Percentiles rank a stretch among this genome's conserved stretches.
Evolutionary conservation across 2,329 filamentous ascomycete species (phyloP).

Genomic region (Trichoderma gracile): DNA sequence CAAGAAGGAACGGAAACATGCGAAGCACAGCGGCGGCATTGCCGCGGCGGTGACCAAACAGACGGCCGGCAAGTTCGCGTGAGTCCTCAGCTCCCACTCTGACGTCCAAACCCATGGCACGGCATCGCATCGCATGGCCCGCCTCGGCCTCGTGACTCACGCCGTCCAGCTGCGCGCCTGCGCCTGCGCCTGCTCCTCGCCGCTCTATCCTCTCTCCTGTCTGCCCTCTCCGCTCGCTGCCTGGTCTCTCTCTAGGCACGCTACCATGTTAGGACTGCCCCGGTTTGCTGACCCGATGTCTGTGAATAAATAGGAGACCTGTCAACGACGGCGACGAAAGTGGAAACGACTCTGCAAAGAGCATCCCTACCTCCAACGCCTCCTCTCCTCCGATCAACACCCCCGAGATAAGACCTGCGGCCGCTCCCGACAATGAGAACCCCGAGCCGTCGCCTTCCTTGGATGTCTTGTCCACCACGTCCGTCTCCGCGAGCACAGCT

Average conservation of each 20-base stretch:
- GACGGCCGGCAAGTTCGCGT: conserved; percentile 54
- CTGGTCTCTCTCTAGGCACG: background rate
- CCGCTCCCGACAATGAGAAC: conserved; percentile 47
- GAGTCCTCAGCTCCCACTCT: conserved; percentile 35
- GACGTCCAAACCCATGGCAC: conserved; percentile 14
- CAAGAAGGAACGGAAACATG: conserved; percentile 57
- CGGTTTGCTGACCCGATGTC: conserved; percentile 29
- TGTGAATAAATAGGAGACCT: conserved; percentile 28
- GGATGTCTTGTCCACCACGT: conserved; percentile 51
- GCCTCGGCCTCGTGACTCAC: conserved; percentile 36
- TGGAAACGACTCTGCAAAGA: conserved; percentile 41
- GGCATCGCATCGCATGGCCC: conserved; percentile 22
- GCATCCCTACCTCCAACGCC: conserved; percentile 44
- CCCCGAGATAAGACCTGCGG: conserved; percentile 48
- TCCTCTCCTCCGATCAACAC: conserved; percentile 49
- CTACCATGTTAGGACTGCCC: conserved; percentile 17
- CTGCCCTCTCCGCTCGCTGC: background rate
- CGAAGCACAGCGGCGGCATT: conserved; percentile 55
- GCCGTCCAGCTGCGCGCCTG: conserved; percentile 5
- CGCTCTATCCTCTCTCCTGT: too few relatives aligned
- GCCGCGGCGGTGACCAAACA: conserved; percentile 56
- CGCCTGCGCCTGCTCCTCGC: background rate
- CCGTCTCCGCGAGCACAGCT: conserved; percentile 51
- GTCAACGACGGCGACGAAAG: conserved; percentile 34
- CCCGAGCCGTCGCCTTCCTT: conserved; percentile 49